Conservation (phyloP, 169 alveolate genomes). For the Perkinsus marinus region DNA sequence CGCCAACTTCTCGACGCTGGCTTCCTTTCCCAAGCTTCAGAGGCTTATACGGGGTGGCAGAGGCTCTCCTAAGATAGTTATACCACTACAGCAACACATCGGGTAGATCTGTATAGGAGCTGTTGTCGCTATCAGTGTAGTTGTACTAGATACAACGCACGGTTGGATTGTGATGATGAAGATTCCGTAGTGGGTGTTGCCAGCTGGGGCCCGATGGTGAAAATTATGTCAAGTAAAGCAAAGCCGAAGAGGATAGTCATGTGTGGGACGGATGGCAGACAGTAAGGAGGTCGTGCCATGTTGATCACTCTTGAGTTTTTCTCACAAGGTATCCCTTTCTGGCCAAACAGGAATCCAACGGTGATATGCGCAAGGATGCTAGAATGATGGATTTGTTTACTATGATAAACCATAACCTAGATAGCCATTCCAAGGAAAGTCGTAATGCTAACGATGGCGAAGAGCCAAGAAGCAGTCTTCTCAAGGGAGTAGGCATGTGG, state of each 20-base stretch:
- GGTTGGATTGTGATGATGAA: neutral
- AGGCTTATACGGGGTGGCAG: neutral
- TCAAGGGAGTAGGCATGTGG: neutral
- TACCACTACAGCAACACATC: neutral
- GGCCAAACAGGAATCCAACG: constrained; percentile 72
- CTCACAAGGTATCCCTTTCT: constrained; percentile 34
- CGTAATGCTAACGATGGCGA: constrained; percentile 40
- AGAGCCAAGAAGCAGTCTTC: neutral
- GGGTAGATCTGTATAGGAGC: neutral
- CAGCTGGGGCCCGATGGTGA: neutral
- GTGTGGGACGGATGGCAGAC: neutral
- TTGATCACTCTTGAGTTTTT: neutral
- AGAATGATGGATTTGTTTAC: constrained; percentile 77
- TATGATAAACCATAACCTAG: constrained; percentile 50
- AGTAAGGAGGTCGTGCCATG: neutral
- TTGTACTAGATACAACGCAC: neutral
- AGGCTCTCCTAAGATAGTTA: neutral
- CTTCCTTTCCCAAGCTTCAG: neutral
- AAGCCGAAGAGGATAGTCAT: neutral
- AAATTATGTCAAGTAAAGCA: neutral
- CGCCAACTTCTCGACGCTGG: neutral
- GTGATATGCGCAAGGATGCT: constrained; percentile 77
- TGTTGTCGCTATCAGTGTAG: neutral
- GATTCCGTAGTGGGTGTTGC: neutral
- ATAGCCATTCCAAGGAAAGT: constrained; percentile 50